Evolutionary conservation across 257 asterid species (phyloP), one percentile per base, ranked within the genome.

Genomic region (Nicotiana tabacum): DNA sequence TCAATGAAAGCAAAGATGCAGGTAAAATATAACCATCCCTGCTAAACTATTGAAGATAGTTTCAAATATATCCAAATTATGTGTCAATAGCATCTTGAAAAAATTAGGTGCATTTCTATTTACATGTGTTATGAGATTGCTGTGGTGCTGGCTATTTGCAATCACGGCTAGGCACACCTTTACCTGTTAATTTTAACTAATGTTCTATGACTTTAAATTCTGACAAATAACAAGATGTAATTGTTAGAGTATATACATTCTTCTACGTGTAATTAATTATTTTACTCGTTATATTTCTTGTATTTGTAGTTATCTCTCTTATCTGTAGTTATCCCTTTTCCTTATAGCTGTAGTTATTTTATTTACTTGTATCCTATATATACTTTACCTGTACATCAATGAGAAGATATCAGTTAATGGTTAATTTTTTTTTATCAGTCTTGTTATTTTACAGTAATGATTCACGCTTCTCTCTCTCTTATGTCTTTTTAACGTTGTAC

Each of bases 1-100:
- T 65, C 83, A 24, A 60, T 88, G 86, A 85, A 86, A 58, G 66
- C 83, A 29, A 87, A 83, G 86, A 81, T 83, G 83, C 83, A 48
- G 83, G 87, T 81, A 11, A 78, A 57, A 66, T 85, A 56, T 70
- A 43, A 32, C 27, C 64, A 58, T 17, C 70, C 32, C 65, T 82
- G 61, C 35, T 77, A n/a, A 15, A 18, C 12, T 72, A 24, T 16
- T 72, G 33, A 74, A 27, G 80, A 15, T 51, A 74, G 43, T 51
- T 72, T 74, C 79, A 46, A 74, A 46, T 24, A 24, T 51, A 51
- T 27, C 62, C 79, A 74, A 48, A 21, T 57, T 24, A 48, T 13
- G 61, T 72, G 62, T 72, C 15, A 48, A 24, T 74, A 48, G 39
- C 62, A 74, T 74, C 35, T 74, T 74, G 39, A 27, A 72, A 39